A percentile compares a stretch with the other conserved stretches of the same genome.
Conservation (phyloP, 2,329 filamentous ascomycete species). For the Alternaria ethzedia region DNA sequence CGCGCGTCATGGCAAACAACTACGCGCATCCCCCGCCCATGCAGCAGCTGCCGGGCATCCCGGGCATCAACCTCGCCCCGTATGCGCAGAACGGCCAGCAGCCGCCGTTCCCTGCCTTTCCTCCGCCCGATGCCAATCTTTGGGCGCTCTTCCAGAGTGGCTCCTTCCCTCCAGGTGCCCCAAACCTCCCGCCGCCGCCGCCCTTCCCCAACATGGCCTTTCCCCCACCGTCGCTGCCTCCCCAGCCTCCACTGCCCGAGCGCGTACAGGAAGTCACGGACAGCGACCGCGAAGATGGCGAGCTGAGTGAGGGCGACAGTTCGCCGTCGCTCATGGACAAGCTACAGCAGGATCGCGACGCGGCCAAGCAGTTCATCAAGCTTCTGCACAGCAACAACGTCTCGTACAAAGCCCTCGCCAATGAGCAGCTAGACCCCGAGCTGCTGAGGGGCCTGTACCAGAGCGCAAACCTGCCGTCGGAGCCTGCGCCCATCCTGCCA, state of each 20-base stretch:
- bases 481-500: conserved; percentile 31
- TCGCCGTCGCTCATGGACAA: conserved; percentile 10
- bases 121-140: conserved; percentile 38
- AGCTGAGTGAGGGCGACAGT: conserved; percentile 68
- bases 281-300: conserved; percentile 72
- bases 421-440: conserved; percentile 36
- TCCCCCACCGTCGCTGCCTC: conserved; percentile 32
- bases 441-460: conserved; percentile 37
- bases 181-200: conserved; percentile 27
- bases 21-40: conserved; percentile 29
- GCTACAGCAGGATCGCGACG: conserved; percentile 35
- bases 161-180: conserved; percentile 27
- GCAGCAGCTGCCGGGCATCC: conserved; percentile 27
- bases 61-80: conserved; percentile 32
- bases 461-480: conserved; percentile 36
- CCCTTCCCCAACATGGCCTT: conserved; percentile 17
- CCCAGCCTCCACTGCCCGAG: conserved; percentile 20
- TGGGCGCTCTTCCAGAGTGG: conserved; percentile 39
- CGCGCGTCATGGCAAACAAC: conserved; percentile 38
- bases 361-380: conserved; percentile 46
- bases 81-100: conserved; percentile 35
- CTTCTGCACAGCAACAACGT: conserved; percentile 65
- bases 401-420: conserved; percentile 70
- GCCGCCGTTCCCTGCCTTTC: conserved; percentile 19
- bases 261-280: conserved; percentile 43